Conservation (phyloP, 495 filamentous ascomycete species). For the Talaromyces proteolyticus region DNA sequence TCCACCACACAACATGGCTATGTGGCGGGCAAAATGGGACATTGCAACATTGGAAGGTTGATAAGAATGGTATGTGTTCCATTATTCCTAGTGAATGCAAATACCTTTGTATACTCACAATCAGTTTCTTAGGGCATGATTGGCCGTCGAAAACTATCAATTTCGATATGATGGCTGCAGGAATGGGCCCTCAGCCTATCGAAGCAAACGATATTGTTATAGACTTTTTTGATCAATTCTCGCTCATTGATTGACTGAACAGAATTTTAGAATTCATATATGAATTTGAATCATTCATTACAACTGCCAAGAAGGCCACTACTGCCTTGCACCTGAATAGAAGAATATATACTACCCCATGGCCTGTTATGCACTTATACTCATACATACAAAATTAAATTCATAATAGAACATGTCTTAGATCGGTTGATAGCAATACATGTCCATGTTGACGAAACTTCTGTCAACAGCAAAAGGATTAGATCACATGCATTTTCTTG, state of each 20-base stretch:
- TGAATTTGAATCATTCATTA: no score
- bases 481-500: no score
- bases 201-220: constrained; percentile 5
- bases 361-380: no score
- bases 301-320: no score
- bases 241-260: neutral
- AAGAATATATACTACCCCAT: no score
- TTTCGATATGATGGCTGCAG: constrained; percentile 4
- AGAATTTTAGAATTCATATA: no score
- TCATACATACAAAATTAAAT: no score
- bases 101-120: neutral
- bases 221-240: constrained; percentile 1
- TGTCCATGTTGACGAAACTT: no score
- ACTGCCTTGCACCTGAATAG: no score
- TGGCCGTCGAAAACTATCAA: constrained; percentile 6
- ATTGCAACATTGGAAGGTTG: constrained; percentile 42
- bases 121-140: neutral
- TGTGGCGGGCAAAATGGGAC: constrained; percentile 27
- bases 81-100: neutral
- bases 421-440: no score
- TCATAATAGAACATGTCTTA: no score
- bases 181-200: constrained; percentile 4
- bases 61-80: constrained; percentile 19
- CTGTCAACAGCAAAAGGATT: no score
- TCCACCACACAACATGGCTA: constrained; percentile 21